Percentiles rank a stretch among this genome's conserved stretches.
These are phyloP conservation scores for Asterophora lycoperdoides DNA, from an alignment of 768 basidiomycete genomes.

Conservation along the genomic window DNA sequence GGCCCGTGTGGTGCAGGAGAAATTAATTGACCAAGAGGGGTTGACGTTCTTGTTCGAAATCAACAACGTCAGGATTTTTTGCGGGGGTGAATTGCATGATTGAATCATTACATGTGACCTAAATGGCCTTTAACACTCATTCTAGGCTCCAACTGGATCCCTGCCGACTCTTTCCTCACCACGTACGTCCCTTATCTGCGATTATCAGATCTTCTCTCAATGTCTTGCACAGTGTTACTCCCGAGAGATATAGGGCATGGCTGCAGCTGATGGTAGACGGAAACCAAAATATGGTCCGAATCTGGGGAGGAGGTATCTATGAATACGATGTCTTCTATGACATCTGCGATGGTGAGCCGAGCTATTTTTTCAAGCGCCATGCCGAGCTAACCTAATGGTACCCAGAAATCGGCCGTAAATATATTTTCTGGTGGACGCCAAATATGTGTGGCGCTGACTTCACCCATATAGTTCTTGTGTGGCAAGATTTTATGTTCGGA, in stretches of 20 bases:
- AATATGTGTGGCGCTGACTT: slow-evolving; percentile 4
- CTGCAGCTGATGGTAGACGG: slow-evolving; percentile 81
- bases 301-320: slow-evolving; percentile 95
- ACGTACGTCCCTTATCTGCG: slow-evolving; percentile 41
- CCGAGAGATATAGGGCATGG: slow-evolving; percentile 72
- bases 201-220: background rate
- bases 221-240: slow-evolving; percentile 32
- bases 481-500: slow-evolving; percentile 98
- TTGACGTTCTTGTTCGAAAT: slow-evolving; percentile 87
- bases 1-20: slow-evolving; percentile 76
- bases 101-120: background rate
- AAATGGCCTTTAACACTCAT: background rate
- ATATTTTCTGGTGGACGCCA: background rate
- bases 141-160: slow-evolving; percentile 89
- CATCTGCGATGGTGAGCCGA: slow-evolving; percentile 63
- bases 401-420: slow-evolving; percentile 62
- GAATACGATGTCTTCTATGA: slow-evolving; percentile 80
- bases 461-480: slow-evolving; percentile 63
- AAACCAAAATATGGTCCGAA: slow-evolving; percentile 88
- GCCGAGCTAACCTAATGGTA: background rate
- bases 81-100: slow-evolving; percentile 53
- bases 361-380: slow-evolving; percentile 1
- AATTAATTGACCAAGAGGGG: slow-evolving; percentile 70
- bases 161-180: slow-evolving; percentile 87
- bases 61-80: slow-evolving; percentile 85